These are phyloP conservation scores for Lichenothelia convexa DNA, from an alignment of 495 filamentous ascomycete genomes.

Conservation along the genomic window DNA sequence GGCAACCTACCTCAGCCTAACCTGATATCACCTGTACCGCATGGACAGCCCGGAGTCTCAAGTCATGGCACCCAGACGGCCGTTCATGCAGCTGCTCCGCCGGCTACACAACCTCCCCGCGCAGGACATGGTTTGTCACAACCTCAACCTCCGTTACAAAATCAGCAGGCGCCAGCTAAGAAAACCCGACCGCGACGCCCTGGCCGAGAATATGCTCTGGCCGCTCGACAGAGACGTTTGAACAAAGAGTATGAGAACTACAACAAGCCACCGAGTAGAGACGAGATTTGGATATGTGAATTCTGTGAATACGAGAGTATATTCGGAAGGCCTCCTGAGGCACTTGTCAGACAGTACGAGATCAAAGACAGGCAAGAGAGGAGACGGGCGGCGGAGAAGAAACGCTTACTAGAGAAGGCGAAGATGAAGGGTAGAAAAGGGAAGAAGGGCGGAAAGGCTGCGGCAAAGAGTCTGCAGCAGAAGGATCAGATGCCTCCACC, in stretches of 20 bases:
- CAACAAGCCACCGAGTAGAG: constrained; percentile 43
- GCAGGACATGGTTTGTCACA: constrained; percentile 32
- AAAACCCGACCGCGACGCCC: constrained; percentile 33
- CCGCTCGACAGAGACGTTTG: constrained; percentile 47
- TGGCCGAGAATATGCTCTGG: constrained; percentile 39
- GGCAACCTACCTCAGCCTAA: constrained; percentile 12
- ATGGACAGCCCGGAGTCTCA: constrained; percentile 20
- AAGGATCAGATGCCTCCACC: background rate
- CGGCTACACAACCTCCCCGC: no score
- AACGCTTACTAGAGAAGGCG: constrained; percentile 74
- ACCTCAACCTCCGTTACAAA: no score
- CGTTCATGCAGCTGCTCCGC: no score
- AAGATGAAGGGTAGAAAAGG: constrained; percentile 86
- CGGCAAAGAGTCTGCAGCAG: constrained; percentile 12
- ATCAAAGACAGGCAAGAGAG: constrained; percentile 79
- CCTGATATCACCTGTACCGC: constrained; percentile 15
- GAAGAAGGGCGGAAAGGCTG: constrained; percentile 50
- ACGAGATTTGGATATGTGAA: constrained; percentile 83
- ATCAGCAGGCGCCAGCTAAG: no score
- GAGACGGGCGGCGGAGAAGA: constrained; percentile 63
- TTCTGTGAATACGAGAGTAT: constrained; percentile 28
- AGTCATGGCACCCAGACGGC: constrained; percentile 46
- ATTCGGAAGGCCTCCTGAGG: constrained; percentile 50
- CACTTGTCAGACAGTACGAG: constrained; percentile 80
- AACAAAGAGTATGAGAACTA: constrained; percentile 57